phyloP scores from a whole-genome alignment of 2,329 filamentous ascomycete species.

The Trichoderma endophyticum region DNA sequence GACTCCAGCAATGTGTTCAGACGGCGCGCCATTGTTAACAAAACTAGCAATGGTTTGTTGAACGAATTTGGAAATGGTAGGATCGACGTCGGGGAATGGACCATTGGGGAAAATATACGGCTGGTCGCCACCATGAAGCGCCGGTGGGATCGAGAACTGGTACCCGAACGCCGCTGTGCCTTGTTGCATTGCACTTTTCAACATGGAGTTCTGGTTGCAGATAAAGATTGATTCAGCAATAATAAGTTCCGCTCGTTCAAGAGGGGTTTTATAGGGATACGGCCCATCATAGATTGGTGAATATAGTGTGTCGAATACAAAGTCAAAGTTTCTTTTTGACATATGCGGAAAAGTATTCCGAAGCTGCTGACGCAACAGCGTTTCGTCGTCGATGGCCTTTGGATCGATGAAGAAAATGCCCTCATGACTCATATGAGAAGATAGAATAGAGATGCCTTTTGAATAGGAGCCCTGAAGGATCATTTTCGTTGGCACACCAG shows the following conservation, averaged over 20 bases:
- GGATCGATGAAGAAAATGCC: not conserved
- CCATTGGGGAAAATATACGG: not conserved
- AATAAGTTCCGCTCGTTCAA: not conserved
- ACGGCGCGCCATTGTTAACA: not conserved
- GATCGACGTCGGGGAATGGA: not conserved
- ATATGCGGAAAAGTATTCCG: not conserved
- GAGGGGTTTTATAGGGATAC: not conserved
- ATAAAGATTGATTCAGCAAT: not conserved
- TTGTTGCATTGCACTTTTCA: not conserved
- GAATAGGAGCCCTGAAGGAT: not conserved
- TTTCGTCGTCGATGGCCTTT: not conserved
- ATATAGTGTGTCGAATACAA: not conserved
- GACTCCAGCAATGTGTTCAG: not conserved
- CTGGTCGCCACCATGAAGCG: not conserved
- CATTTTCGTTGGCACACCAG: not conserved
- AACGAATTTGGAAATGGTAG: not conserved
- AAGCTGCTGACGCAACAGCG: not conserved
- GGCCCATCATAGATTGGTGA: not conserved
- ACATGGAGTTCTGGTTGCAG: not conserved
- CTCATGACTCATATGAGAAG: not conserved
- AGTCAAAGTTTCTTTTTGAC: not conserved
- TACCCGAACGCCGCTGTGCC: not conserved
- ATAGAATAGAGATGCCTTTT: not conserved
- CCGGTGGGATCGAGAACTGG: not conserved
- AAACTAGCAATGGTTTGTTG: not conserved